Evolutionary conservation across 352 stramenopile species (phyloP), one percentile per base, ranked within the genome.

Genomic region (Pythium aphanidermatum): DNA sequence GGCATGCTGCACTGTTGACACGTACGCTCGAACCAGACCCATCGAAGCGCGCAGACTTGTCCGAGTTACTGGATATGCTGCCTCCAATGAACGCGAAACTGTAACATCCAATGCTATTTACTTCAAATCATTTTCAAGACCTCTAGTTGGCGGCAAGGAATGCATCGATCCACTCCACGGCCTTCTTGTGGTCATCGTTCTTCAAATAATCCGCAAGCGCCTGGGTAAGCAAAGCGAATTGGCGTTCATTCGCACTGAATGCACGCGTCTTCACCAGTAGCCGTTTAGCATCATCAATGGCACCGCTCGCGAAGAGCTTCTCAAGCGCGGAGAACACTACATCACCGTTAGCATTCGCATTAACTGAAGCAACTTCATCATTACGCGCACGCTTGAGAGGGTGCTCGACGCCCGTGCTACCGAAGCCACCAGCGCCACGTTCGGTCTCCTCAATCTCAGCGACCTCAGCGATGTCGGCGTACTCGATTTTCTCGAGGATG

Each of bases 401-500:
- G 13, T 81, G 47, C 26, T 82, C 59, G 27, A 92, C 83, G 20
- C 96, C 96, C 2, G 96, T 99, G 48, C 75, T 96, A 33, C 96
- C 96, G 69, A 99, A 99, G 26, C 96, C 96, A 23, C 92, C 92
- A 12, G 70, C 86, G 27, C 96, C 96, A n/a, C 96, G 80, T 27
- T 64, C 73, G 11, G 94, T 99, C 30, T 98, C 95, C 23, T 94
- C 80, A n/a, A 99, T 84, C 56, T 98, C 94, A 16, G 95, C 67
- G 16, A 98, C 90, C 37, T 98, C 92, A 37, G 86, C 54, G 11
- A 98, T 74, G 24, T 90, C 64, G 9, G 90, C 83, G 64, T 91
- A 96, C 78, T 69, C 68, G 45, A 97, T 97, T 46, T 90, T 78
- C 61, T 99, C 97, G 5, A 99, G 69, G 55, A 99, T 98, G 5